These are phyloP conservation scores for Phytophthora meadii DNA, from an alignment of 352 stramenopile genomes.

Conservation along the genomic window DNA sequence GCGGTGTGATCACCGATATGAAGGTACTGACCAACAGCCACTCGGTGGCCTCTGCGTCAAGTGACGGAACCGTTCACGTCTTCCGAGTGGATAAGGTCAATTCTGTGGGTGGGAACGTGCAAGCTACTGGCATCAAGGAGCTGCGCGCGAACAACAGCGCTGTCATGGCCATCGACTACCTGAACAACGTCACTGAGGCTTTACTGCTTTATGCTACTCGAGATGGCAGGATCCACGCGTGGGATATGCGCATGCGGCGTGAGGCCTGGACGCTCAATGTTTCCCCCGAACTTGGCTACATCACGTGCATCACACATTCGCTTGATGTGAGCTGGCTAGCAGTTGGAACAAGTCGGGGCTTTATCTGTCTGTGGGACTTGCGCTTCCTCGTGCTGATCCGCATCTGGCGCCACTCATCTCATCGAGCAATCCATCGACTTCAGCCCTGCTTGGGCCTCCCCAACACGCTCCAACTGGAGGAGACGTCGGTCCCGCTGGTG, in stretches of 20 bases:
- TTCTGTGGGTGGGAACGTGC: slow-evolving; percentile 70
- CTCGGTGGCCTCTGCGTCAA: slow-evolving; percentile 92
- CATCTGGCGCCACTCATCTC: slow-evolving; percentile 96
- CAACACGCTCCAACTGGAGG: slow-evolving; percentile 74
- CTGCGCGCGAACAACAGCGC: slow-evolving; percentile 89
- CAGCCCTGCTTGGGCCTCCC: slow-evolving; percentile 85
- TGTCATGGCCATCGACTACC: slow-evolving; percentile 95
- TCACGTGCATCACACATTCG: slow-evolving; percentile 96
- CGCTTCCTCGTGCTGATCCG: slow-evolving; percentile 95
- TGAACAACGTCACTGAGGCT: slow-evolving; percentile 95
- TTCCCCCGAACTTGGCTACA: slow-evolving; percentile 94
- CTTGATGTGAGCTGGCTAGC: slow-evolving; percentile 96
- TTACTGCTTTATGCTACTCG: slow-evolving; percentile 96
- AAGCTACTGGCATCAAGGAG: slow-evolving; percentile 75
- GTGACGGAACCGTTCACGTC: slow-evolving; percentile 93
- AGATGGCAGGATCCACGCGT: slow-evolving; percentile 88
- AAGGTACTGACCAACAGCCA: slow-evolving; percentile 96
- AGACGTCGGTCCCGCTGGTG: slow-evolving; percentile 89
- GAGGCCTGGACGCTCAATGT: slow-evolving; percentile 95
- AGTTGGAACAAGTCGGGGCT: slow-evolving; percentile 94
- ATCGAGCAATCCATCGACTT: slow-evolving; percentile 90
- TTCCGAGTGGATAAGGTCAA: slow-evolving; percentile 95
- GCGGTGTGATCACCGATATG: slow-evolving; percentile 93
- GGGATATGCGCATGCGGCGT: slow-evolving; percentile 91
- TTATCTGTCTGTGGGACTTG: slow-evolving; percentile 97